Evolutionary conservation across 2,329 filamentous ascomycete genomes (phyloP), one percentile per base, ranked within the genome.

Genomic region (Colletotrichum agaves): DNA sequence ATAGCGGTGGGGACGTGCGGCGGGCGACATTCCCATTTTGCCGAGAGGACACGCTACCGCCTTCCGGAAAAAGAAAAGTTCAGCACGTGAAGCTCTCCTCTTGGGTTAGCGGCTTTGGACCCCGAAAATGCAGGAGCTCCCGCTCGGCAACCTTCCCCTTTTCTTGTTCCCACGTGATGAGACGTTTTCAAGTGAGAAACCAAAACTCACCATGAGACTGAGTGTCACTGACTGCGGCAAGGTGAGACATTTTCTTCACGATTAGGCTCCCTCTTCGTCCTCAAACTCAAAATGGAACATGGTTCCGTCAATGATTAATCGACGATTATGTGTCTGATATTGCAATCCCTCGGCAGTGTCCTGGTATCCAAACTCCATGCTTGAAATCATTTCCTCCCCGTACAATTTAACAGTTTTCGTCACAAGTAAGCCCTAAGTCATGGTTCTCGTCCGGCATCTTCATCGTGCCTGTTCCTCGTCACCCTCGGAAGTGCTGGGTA

Each of bases 1-100:
- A 69, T 33, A 39, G 57, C 63, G 63, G 61, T n/a, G 56, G 63
- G 56, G 17, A 61, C 35, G 56, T 69, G 47, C 49, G 17, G 55
- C 21, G 44, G 31, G 57, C 44, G 46, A 52, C 52, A 10, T 37
- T 39, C 35, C 43, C 37, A 62, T 62, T 65, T 43, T 68, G 65
- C 65, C 65, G 55, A 13, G n/a, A 19, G 11, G 21, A 19, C 19
- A 10, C 6, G 21, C 10, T 33, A 61, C 58, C 58, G 58, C 58
- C 47, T 61, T 41, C 58, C 33, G 13, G 19, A 52, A 33, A 4
- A 6, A 19, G 58, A 3, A 19, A 21, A 15, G 58, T 33, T 11
- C 13, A 7, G 35, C 46, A 61, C 58, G 46, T 61, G 58, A 50
- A 33, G 37, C 6, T 33, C 10, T 1, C 47, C 47, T 52, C 58